Evolutionary conservation across 805 yeast genomes (phyloP), one percentile per base, ranked within the genome.

Genomic region (Sugiyamaella floridensis): DNA sequence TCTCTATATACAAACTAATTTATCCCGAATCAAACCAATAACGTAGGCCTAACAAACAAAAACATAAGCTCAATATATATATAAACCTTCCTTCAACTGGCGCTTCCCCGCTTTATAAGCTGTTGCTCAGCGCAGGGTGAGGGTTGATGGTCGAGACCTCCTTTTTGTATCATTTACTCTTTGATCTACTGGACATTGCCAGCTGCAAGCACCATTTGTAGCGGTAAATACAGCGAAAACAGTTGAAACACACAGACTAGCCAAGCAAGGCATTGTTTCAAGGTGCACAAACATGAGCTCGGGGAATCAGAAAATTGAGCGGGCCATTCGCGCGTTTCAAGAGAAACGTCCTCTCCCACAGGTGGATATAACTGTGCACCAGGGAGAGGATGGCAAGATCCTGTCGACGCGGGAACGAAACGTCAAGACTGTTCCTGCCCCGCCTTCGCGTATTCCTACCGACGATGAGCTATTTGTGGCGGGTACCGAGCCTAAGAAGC

Each of bases 391-490:
- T 40, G 90, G 89, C n/a, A 68, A 73, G 18, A 61, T 66, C 40
- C 70, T 76, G 41, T 70, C 75, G 18, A 85, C 92, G 15, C 72
- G 71, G 2, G 85, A 82, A 22, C 71, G 92, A 47, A 78, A 76
- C 5, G 77, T 82, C 15, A 66, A 71, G 51, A 67, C 71, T 18
- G 90, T 89, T 3, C 72, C 76, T 0, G 82, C 89, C 1, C 89
- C 96, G 0, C 85, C 86, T 0, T 68, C 80, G 8, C 68, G 69
- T 45, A 72, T 72, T 15, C 97, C 97, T 0, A 67, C 76, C 0
- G 88, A 90, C 64, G 76, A 71, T 4, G 81, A 86, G 64, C 72
- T 92, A 15, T 92, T 89, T 61, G 66, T 66, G 42, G 49, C 45
- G 10, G 75, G 76, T 50, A 89, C 88, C 1, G 60, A 59, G 20